Percentiles rank a stretch among this genome's conserved stretches.
Conservation (phyloP, 2,329 filamentous ascomycete genomes). For the Xylariaceae sp. region DNA sequence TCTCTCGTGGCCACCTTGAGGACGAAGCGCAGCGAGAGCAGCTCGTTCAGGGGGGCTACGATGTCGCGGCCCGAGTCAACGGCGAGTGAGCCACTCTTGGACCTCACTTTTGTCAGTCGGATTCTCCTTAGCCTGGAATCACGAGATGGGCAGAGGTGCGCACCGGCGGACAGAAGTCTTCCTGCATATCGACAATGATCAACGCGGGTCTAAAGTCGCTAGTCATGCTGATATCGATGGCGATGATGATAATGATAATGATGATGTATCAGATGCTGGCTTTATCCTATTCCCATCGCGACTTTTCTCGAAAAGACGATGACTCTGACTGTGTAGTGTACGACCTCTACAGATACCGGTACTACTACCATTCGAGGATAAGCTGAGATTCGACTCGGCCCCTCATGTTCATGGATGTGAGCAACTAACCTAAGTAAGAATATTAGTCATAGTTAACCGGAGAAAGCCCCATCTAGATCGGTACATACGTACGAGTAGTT, state of each 20-base stretch:
- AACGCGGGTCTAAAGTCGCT: conserved; percentile 44
- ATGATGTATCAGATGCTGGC: too few relatives aligned
- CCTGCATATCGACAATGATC: conserved; percentile 81
- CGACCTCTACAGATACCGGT: too few relatives aligned
- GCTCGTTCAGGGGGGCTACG: conserved; percentile 63
- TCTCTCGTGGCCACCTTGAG: conserved; percentile 84
- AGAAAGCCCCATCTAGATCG: too few relatives aligned
- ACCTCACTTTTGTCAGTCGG: conserved; percentile 15
- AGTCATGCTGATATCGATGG: conserved; percentile 18
- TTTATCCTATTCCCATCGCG: too few relatives aligned
- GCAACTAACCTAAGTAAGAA: too few relatives aligned
- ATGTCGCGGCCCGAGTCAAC: conserved; percentile 70
- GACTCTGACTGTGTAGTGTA: too few relatives aligned
- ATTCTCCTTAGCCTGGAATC: not conserved
- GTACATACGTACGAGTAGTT: too few relatives aligned
- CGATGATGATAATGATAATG: not conserved
- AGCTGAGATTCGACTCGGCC: too few relatives aligned
- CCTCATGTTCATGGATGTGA: too few relatives aligned
- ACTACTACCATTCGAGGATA: too few relatives aligned
- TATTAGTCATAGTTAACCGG: too few relatives aligned
- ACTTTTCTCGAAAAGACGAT: too few relatives aligned
- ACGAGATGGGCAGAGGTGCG: conserved; percentile 29
- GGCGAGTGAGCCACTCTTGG: conserved; percentile 74
- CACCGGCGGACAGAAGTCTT: conserved; percentile 91
- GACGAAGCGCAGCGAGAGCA: conserved; percentile 66